Conservation (phyloP, 176 grass and related monocot genomes). For the Zizania latifolia region DNA sequence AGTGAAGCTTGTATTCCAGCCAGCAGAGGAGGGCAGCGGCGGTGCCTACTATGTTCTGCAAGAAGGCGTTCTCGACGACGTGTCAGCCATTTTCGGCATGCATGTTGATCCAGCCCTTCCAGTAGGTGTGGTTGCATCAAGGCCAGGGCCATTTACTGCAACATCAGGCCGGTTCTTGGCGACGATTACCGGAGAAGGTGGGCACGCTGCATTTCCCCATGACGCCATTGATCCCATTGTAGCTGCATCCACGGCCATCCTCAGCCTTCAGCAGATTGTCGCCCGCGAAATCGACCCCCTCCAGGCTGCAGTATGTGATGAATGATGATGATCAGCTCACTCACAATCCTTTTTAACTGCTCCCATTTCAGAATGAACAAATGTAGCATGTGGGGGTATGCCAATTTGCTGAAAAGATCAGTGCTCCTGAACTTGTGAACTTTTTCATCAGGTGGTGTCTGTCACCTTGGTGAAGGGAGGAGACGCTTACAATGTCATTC, state of each 20-base stretch:
- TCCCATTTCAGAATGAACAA: background rate
- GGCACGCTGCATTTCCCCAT: conserved; percentile 47
- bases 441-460: conserved; percentile 61
- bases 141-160: conserved; percentile 40
- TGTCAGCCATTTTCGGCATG: conserved; percentile 44
- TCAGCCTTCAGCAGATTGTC: conserved; percentile 45
- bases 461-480: conserved; percentile 55
- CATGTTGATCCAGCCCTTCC: conserved; percentile 29
- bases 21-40: conserved; percentile 43
- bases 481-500: conserved; percentile 60
- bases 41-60: conserved; percentile 44
- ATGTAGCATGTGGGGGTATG: no score
- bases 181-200: conserved; percentile 35
- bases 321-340: background rate
- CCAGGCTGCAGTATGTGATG: conserved; percentile 11
- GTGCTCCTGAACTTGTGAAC: no score
- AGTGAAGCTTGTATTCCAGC: conserved; percentile 56
- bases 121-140: conserved; percentile 25
- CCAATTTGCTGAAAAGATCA: no score
- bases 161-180: conserved; percentile 32
- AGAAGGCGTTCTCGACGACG: conserved; percentile 33
- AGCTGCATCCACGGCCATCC: conserved; percentile 33
- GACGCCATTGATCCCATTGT: conserved; percentile 37
- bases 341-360: background rate
- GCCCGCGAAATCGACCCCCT: conserved; percentile 44